Evolutionary conservation across 2,329 filamentous ascomycete species (phyloP).

Genomic region (Zymoseptoria brevis): DNA sequence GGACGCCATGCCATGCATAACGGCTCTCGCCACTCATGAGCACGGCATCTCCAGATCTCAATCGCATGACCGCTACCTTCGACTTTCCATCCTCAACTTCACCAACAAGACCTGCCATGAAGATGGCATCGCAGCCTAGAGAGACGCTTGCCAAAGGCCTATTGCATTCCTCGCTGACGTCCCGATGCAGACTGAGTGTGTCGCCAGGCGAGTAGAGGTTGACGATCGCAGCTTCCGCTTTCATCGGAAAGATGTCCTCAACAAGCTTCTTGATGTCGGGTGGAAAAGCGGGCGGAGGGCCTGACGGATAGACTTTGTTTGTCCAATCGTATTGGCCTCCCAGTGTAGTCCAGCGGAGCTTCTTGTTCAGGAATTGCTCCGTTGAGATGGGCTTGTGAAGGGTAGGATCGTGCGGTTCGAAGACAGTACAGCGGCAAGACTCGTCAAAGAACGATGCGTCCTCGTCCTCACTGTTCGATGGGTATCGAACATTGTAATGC

Average conservation of each 20-base stretch:
- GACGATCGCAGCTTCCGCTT: slow-evolving; percentile 81
- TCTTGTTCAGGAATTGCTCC: slow-evolving; percentile 64
- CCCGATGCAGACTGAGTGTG: slow-evolving; percentile 84
- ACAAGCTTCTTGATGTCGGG: slow-evolving; percentile 62
- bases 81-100: slow-evolving; percentile 23
- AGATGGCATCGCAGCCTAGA: slow-evolving; percentile 82
- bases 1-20: slow-evolving; percentile 93
- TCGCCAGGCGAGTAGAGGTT: slow-evolving; percentile 90
- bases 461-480: slow-evolving; percentile 23
- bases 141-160: slow-evolving; percentile 76
- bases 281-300: slow-evolving; percentile 65
- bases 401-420: slow-evolving; percentile 56
- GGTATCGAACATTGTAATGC: slow-evolving; percentile 66
- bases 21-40: slow-evolving; percentile 78
- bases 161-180: slow-evolving; percentile 79
- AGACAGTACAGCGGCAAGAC: slow-evolving; percentile 23
- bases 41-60: slow-evolving; percentile 79
- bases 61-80: slow-evolving; percentile 49
- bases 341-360: slow-evolving; percentile 86
- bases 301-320: slow-evolving; percentile 66
- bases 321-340: slow-evolving; percentile 98
- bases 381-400: slow-evolving; percentile 69
- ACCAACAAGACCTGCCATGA: slow-evolving; percentile 66
- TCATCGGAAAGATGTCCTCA: slow-evolving; percentile 65
- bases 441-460: slow-evolving; percentile 51